Evolutionary conservation across 805 yeast species (phyloP), one percentile per base, ranked within the genome.

Genomic region (Yamadazyma akitaensis): DNA sequence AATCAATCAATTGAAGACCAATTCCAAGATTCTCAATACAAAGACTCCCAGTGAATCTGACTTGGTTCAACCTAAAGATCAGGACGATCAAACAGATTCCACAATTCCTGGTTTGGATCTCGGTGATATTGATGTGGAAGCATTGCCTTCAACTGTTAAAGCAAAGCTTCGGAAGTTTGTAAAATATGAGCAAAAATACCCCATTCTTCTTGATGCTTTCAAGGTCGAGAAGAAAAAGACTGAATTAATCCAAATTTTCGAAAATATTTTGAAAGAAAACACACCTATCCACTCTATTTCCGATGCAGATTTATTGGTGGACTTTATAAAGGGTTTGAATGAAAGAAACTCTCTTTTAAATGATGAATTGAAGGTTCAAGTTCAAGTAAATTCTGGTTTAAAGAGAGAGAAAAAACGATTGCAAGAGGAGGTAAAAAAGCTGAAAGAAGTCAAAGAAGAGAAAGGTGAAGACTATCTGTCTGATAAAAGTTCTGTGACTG

Each of bases 111-210:
- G 48, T 3, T 24, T 44, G 21, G 43, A 44, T 19, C 47, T 44
- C 14, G 60, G 42, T 8, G 46, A 41, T n/a, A 36, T 37, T 10
- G 61, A 67, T 35, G 43, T 75, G 6, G 68, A 68, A n/a, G 74
- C 73, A 2, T 60, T 85, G 30, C 80, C 88, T 0, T 75, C 77
- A 2, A 80, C 77, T 4, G 65, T 89, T 14, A 76, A 77, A 49
- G 65, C 81, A 5, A 85, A 84, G 57, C 64, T 90, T 63, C 76
- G 76, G 46, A 91, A 88, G 67, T 88, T 86, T 58, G 80, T 76
- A 47, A 90, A 89, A 62, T 92, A 91, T 63, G 98, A 92, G 62
- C 85, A 85, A 42, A 90, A 89, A 62, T 92, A 94, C 60, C 99
- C 99, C 0, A 68, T 81, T 37, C 70, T 92, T 13, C 74, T 90